A percentile compares a stretch with the other conserved stretches of the same genome.
phyloP scores from a whole-genome alignment of 371 early-diverging fungal species.

The Mortierella sp. region DNA sequence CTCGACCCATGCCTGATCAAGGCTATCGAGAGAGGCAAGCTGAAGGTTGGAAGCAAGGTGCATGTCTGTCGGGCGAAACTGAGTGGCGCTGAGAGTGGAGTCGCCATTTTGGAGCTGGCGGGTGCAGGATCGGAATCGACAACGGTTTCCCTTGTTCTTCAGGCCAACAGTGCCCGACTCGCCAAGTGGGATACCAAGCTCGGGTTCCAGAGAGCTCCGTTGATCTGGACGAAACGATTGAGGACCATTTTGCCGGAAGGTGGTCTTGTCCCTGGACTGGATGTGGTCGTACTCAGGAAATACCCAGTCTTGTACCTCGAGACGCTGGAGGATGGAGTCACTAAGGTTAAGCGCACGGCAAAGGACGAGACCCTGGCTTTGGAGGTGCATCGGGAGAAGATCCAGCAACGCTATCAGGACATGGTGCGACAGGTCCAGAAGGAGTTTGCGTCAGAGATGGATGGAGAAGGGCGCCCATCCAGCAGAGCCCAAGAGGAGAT shows the following conservation, averaged over 20 bases:
- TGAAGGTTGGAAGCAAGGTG: constrained; percentile 78
- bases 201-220: constrained; percentile 64
- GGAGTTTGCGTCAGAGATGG: constrained; percentile 19
- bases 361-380: constrained; percentile 72
- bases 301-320: constrained; percentile 76
- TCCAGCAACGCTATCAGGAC: constrained; percentile 32
- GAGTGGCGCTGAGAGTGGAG: constrained; percentile 43
- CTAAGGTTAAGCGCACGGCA: constrained; percentile 61
- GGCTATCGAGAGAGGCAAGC: constrained; percentile 59
- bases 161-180: constrained; percentile 72
- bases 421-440: constrained; percentile 44
- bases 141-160: constrained; percentile 47
- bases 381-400: constrained; percentile 34
- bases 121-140: constrained; percentile 49
- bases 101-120: constrained; percentile 59
- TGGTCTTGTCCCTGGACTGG: constrained; percentile 78
- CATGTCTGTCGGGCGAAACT: constrained; percentile 75
- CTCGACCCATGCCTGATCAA: constrained; percentile 68
- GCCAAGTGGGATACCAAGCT: constrained; percentile 80
- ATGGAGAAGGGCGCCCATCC: constrained; percentile 7
- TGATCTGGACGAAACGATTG: constrained; percentile 60
- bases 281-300: constrained; percentile 74
- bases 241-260: constrained; percentile 69
- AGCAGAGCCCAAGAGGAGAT: constrained; percentile 32
- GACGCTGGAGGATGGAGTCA: constrained; percentile 59